Conservation (phyloP, 805 yeast species). For the Saturnispora silvae region DNA sequence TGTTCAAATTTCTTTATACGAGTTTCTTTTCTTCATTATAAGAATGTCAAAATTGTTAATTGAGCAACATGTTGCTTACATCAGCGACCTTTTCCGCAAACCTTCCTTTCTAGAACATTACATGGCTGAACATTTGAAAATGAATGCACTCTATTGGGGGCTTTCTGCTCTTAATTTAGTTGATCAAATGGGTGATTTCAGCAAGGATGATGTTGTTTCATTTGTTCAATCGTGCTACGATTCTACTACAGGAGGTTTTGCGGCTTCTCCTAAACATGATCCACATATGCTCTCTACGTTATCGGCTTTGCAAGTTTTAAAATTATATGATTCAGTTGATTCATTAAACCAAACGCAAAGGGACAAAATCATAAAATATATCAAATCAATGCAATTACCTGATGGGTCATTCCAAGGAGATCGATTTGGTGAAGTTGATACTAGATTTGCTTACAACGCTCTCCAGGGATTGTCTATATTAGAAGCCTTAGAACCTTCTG, state of each 20-base stretch:
- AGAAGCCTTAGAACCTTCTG: slow-evolving; percentile 41
- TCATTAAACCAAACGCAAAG: slow-evolving; percentile 22
- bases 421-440: slow-evolving; percentile 82
- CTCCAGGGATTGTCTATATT: slow-evolving; percentile 62
- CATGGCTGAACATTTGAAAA: slow-evolving; percentile 79
- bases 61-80: slow-evolving; percentile 43
- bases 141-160: slow-evolving; percentile 96
- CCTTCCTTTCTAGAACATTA: slow-evolving; percentile 66
- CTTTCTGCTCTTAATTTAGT: slow-evolving; percentile 61
- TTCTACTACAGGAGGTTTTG: slow-evolving; percentile 63
- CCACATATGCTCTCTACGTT: slow-evolving; percentile 77
- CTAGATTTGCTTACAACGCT: slow-evolving; percentile 81
- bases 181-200: slow-evolving; percentile 40
- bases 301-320: slow-evolving; percentile 74
- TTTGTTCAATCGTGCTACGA: slow-evolving; percentile 64
- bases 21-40: not conserved
- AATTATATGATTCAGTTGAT: slow-evolving; percentile 52
- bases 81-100: slow-evolving; percentile 42
- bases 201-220: slow-evolving; percentile 49
- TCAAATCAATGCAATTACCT: slow-evolving; percentile 34
- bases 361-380: slow-evolving; percentile 30
- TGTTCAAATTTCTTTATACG: no score
- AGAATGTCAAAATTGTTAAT: slow-evolving; percentile 7
- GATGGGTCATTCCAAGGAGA: slow-evolving; percentile 87
- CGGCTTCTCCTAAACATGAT: slow-evolving; percentile 83